A percentile compares a stretch with the other conserved stretches of the same genome.
Conservation (phyloP, 345 rosid species). For the Camelina neglecta region DNA sequence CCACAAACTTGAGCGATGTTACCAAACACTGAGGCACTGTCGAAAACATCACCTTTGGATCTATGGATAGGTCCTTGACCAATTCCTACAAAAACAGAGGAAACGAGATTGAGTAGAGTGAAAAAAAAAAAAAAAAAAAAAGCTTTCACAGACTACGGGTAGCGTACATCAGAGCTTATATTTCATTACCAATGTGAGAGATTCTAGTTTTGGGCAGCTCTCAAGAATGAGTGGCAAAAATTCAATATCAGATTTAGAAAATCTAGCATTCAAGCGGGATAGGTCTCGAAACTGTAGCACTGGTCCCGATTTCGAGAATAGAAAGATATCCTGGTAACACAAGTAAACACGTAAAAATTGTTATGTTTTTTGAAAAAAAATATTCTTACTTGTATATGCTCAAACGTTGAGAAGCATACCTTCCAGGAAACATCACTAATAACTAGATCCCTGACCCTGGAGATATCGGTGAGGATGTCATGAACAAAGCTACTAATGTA, state of each 20-base stretch:
- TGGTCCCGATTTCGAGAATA: background rate
- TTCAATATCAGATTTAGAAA: background rate
- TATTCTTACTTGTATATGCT: background rate
- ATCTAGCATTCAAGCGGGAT: background rate
- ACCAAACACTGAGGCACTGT: background rate
- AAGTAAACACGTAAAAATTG: background rate
- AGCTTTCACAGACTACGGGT: background rate
- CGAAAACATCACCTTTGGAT: background rate
- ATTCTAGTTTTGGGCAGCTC: background rate
- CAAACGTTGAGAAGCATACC: constrained; percentile 10
- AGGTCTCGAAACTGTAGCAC: background rate
- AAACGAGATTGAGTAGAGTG: background rate
- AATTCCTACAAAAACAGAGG: background rate
- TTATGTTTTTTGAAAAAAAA: background rate
- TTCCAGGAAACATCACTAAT: background rate
- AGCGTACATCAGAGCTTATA: no score
- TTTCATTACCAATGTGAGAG: background rate
- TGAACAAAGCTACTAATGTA: background rate
- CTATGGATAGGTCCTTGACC: background rate
- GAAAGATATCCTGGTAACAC: background rate
- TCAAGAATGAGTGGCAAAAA: background rate
- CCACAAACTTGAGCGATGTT: background rate
- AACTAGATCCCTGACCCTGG: background rate
- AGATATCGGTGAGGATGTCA: background rate
- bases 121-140: background rate